phyloP scores from a whole-genome alignment of 1,139 yeast genomes.

The Debaryomyces sp. region DNA sequence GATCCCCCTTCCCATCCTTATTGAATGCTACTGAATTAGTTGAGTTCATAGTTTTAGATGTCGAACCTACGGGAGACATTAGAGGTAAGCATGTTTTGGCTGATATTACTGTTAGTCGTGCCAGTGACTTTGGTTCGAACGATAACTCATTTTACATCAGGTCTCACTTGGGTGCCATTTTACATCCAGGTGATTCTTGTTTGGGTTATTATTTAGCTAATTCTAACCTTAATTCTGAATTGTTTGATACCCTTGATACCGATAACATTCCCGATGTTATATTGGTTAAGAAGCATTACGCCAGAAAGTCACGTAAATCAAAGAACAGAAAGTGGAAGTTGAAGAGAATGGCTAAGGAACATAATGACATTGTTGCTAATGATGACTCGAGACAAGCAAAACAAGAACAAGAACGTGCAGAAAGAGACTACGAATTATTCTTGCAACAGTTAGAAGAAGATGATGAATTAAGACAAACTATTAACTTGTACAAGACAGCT shows the following conservation, averaged over 20 bases:
- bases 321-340: slow-evolving; percentile 93
- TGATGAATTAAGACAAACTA: slow-evolving; percentile 86
- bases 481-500: slow-evolving; percentile 79
- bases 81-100: slow-evolving; percentile 85
- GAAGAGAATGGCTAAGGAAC: slow-evolving; percentile 97
- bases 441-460: slow-evolving; percentile 98
- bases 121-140: slow-evolving; percentile 81
- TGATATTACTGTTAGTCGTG: slow-evolving; percentile 86
- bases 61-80: slow-evolving; percentile 87
- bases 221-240: slow-evolving; percentile 82
- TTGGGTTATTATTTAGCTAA: slow-evolving; percentile 86
- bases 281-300: slow-evolving; percentile 87
- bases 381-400: slow-evolving; percentile 78
- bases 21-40: slow-evolving; percentile 75
- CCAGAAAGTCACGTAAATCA: slow-evolving; percentile 73
- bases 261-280: slow-evolving; percentile 84
- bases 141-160: slow-evolving; percentile 81
- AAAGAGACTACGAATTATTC: slow-evolving; percentile 93
- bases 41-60: slow-evolving; percentile 92
- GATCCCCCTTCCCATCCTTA: slow-evolving; percentile 78
- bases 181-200: slow-evolving; percentile 95
- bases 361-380: slow-evolving; percentile 80
- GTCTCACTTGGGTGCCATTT: slow-evolving; percentile 88
- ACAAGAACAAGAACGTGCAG: slow-evolving; percentile 90
- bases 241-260: slow-evolving; percentile 73